Evolutionary conservation across 495 filamentous ascomycete species (phyloP).

Genomic region (Cladorrhinum samala): DNA sequence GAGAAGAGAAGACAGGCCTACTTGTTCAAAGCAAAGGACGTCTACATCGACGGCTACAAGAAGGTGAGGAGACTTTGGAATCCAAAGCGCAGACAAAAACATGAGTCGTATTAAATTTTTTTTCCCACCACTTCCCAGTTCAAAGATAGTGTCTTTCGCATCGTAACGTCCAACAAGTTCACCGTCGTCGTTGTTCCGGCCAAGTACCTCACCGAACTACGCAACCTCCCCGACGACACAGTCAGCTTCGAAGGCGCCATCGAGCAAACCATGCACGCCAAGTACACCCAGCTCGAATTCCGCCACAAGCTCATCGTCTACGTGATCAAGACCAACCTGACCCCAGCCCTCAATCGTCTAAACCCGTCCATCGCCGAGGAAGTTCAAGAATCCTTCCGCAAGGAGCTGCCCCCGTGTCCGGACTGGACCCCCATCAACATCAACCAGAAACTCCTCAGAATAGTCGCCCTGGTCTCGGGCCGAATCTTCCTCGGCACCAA

Average conservation of each 20-base stretch:
- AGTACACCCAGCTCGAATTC: conserved; percentile 21
- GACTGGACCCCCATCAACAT: conserved; percentile 39
- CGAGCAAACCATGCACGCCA: conserved; percentile 19
- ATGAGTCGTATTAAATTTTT: background rate
- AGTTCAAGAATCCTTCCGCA: conserved; percentile 16
- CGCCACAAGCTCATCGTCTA: conserved; percentile 14
- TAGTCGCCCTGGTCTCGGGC: conserved; percentile 54
- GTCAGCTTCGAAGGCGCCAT: conserved; percentile 30
- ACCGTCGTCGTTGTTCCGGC: conserved; percentile 30
- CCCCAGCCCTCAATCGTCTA: conserved; percentile 21
- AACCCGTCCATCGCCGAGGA: conserved; percentile 24
- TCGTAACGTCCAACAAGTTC: conserved; percentile 23
- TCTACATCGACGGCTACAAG: conserved; percentile 31
- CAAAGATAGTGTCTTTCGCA: conserved; percentile 28
- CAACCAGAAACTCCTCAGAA: conserved; percentile 34
- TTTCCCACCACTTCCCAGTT: conserved; percentile 18
- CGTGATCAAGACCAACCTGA: conserved; percentile 24
- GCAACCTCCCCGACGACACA: conserved; percentile 33
- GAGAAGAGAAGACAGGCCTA: conserved; percentile 31
- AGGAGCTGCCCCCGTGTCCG: conserved; percentile 25
- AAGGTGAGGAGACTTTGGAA: conserved; percentile 15
- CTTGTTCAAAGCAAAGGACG: conserved; percentile 15
- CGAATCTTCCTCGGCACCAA: conserved; percentile 52
- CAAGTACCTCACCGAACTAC: conserved; percentile 29
- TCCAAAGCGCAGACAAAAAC: background rate